phyloP scores from a whole-genome alignment of 441 rosid species.

The Metrosideros polymorpha region DNA sequence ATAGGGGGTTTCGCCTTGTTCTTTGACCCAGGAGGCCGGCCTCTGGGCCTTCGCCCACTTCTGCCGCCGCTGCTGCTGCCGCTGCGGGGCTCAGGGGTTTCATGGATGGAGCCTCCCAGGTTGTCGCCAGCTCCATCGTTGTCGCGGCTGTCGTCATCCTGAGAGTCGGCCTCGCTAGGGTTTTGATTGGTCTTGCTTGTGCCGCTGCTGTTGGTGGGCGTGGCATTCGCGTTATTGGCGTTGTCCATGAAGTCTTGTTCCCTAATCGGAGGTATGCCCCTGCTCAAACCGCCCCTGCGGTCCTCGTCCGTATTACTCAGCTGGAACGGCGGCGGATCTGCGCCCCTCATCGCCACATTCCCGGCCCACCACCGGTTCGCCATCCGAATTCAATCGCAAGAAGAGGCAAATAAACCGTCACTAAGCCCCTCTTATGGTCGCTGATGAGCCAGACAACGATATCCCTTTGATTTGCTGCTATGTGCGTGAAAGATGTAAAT shows the following conservation, averaged over 20 bases:
- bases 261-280: constrained; percentile 27
- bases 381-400: constrained; percentile 22
- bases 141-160: constrained; percentile 3
- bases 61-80: constrained; percentile 15
- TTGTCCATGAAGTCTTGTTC: constrained; percentile 44
- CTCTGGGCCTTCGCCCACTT: constrained; percentile 67
- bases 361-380: constrained; percentile 94
- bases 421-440: neutral
- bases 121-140: neutral
- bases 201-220: constrained; percentile 13
- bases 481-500: neutral
- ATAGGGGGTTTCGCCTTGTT: constrained; percentile 72
- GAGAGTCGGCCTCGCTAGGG: constrained; percentile 32
- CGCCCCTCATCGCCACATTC: constrained; percentile 57
- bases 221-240: neutral
- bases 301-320: constrained; percentile 34
- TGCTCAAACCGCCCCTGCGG: constrained; percentile 4
- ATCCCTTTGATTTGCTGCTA: neutral
- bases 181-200: constrained; percentile 3
- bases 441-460: neutral
- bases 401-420: neutral
- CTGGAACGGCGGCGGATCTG: constrained; percentile 41
- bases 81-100: constrained; percentile 18
- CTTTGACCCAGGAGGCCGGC: constrained; percentile 84
- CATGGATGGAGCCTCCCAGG: constrained; percentile 2